Conservation (phyloP, 345 rosid genomes). For the rapeseed (Brassica napus) region DNA sequence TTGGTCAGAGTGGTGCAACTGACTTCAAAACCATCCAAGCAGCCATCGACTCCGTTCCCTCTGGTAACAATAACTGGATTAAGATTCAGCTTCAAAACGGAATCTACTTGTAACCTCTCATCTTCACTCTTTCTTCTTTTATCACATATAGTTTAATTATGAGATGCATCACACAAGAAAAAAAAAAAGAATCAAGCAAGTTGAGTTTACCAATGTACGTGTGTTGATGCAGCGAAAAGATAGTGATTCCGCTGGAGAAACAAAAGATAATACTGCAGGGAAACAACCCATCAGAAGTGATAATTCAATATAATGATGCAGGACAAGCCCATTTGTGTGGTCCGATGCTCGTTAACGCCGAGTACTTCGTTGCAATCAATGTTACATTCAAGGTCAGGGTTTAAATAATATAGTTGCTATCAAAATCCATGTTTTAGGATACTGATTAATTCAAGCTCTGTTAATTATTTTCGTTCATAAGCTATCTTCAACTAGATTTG, state of each 20-base stretch:
- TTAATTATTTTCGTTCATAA: background rate
- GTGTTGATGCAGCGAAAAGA: slow-evolving; percentile 42
- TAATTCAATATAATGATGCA: slow-evolving; percentile 35
- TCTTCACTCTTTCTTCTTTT: background rate
- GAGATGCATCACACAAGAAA: background rate
- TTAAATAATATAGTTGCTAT: background rate
- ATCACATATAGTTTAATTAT: background rate
- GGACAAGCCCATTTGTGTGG: slow-evolving; percentile 23
- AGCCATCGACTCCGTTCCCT: slow-evolving; percentile 5
- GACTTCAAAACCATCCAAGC: slow-evolving; percentile 1
- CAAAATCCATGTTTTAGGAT: background rate
- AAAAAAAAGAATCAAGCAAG: background rate
- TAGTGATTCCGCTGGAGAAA: slow-evolving; percentile 42
- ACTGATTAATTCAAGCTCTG: background rate
- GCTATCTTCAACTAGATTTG: background rate
- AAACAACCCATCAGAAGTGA: slow-evolving; percentile 17
- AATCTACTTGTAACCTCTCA: background rate
- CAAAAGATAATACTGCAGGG: slow-evolving; percentile 49
- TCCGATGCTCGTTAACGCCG: slow-evolving; percentile 37
- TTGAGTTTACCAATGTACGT: background rate
- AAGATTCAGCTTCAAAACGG: background rate
- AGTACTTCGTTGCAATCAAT: slow-evolving; percentile 44
- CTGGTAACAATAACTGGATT: background rate
- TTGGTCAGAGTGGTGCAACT: background rate
- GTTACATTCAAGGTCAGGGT: slow-evolving; percentile 45